Percentiles rank a stretch among this genome's conserved stretches.
Conservation (phyloP, 2,329 filamentous ascomycete species). For the Cladophialophora carrionii region DNA sequence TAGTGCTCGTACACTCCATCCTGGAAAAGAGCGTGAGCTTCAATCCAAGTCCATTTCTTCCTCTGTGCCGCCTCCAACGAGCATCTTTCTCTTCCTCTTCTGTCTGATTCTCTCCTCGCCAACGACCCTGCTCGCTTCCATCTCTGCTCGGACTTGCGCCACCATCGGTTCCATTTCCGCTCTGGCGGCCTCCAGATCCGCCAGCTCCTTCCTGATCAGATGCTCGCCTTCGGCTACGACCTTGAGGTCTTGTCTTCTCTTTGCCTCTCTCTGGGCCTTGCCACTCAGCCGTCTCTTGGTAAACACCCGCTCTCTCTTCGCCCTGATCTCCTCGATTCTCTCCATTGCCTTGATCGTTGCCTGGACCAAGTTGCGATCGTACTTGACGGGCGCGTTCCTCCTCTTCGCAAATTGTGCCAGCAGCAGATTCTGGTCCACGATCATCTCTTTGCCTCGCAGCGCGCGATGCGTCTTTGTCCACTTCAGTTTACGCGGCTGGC, state of each 20-base stretch:
- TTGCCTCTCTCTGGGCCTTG: constrained; percentile 71
- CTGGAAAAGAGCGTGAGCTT: constrained; percentile 25
- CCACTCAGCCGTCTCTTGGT: constrained; percentile 93
- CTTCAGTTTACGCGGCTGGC: constrained; percentile 93
- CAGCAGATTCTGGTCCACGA: constrained; percentile 84
- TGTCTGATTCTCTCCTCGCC: constrained; percentile 49
- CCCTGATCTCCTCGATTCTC: constrained; percentile 81
- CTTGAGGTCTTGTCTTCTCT: constrained; percentile 79
- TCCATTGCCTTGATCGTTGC: constrained; percentile 92
- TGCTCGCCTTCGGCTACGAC: constrained; percentile 91
- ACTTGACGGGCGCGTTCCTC: constrained; percentile 91
- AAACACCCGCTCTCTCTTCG: constrained; percentile 83
- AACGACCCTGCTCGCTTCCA: constrained; percentile 45
- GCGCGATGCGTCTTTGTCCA: constrained; percentile 95
- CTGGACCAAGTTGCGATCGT: constrained; percentile 87
- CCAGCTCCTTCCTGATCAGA: constrained; percentile 73
- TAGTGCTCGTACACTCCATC: constrained; percentile 7
- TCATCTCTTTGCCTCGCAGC: constrained; percentile 82
- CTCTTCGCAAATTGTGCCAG: constrained; percentile 77
- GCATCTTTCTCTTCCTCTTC: constrained; percentile 50
- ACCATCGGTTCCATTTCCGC: constrained; percentile 40
- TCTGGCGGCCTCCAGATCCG: constrained; percentile 60
- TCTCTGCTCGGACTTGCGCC: constrained; percentile 38
- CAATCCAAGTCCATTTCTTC: constrained; percentile 55
- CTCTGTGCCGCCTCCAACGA: constrained; percentile 51